A percentile compares a stretch with the other conserved stretches of the same genome.
phyloP scores from a whole-genome alignment of 768 basidiomycete species.

The Pleurotus tuoliensis region DNA sequence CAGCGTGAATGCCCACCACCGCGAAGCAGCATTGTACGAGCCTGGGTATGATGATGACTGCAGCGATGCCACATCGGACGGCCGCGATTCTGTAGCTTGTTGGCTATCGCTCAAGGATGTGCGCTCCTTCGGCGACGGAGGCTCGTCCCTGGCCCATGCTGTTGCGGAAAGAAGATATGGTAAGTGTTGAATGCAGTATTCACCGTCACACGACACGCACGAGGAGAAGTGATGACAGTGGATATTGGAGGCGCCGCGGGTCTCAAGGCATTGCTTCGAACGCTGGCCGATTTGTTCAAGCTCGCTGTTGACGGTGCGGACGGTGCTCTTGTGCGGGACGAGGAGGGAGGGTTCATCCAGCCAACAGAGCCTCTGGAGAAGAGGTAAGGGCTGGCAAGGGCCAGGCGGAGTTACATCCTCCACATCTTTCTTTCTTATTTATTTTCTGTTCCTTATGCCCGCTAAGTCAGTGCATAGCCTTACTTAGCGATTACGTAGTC shows the following conservation, averaged over 20 bases:
- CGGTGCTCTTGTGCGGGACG: conserved; percentile 28
- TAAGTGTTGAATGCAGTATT: neutral
- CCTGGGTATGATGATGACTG: conserved; percentile 36
- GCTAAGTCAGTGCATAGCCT: too few relatives aligned
- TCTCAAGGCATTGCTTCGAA: conserved; percentile 24
- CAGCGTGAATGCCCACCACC: conserved; percentile 76
- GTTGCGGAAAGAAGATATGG: conserved; percentile 5
- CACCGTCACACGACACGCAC: conserved; percentile 35
- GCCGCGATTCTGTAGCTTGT: conserved; percentile 34
- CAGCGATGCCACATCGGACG: conserved; percentile 52
- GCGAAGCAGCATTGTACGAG: conserved; percentile 31
- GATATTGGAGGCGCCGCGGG: conserved; percentile 42
- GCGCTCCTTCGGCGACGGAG: conserved; percentile 64
- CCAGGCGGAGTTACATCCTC: neutral
- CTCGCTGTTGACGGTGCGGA: conserved; percentile 32
- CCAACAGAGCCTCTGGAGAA: neutral
- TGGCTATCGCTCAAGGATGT: conserved; percentile 22
- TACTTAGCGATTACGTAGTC: too few relatives aligned
- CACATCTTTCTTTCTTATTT: neutral
- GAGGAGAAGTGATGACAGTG: conserved; percentile 65
- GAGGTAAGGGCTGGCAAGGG: conserved; percentile 4
- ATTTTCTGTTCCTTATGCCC: neutral
- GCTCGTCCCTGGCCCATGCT: conserved; percentile 88
- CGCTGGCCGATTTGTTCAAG: conserved; percentile 27
- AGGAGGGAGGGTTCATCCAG: conserved; percentile 24